These are phyloP conservation scores for Ramularia collo-cygni DNA, from an alignment of 2,329 filamentous ascomycete species.

Conservation along the genomic window DNA sequence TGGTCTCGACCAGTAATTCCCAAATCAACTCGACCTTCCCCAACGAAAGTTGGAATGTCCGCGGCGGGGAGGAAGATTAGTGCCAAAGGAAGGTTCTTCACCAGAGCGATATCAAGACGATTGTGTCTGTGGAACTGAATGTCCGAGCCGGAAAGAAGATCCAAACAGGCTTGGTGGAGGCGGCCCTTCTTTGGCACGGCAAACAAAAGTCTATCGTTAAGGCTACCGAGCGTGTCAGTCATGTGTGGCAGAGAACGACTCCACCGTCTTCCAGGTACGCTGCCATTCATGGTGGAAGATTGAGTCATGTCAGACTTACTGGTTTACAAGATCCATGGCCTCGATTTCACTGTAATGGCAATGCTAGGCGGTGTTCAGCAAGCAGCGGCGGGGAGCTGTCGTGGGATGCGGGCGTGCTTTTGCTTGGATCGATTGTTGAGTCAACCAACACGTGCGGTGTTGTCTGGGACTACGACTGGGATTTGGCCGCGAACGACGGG, in stretches of 20 bases:
- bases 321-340: slow-evolving; percentile 31
- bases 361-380: background rate
- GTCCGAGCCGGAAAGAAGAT: slow-evolving; percentile 87
- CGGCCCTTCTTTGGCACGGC: slow-evolving; percentile 99
- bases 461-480: no score
- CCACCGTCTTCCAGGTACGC: slow-evolving; percentile 12
- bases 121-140: slow-evolving; percentile 95
- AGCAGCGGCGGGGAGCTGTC: slow-evolving; percentile 2
- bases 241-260: slow-evolving; percentile 28
- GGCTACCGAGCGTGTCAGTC: slow-evolving; percentile 48
- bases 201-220: slow-evolving; percentile 89
- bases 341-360: background rate
- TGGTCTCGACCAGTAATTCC: slow-evolving; percentile 94
- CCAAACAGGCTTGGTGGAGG: slow-evolving; percentile 77
- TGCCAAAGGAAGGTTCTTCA: slow-evolving; percentile 92
- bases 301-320: slow-evolving; percentile 21
- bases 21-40: slow-evolving; percentile 85
- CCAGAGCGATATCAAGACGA: slow-evolving; percentile 91
- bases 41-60: slow-evolving; percentile 96
- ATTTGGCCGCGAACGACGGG: no score
- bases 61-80: slow-evolving; percentile 95
- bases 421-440: slow-evolving; percentile 1
- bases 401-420: slow-evolving; percentile 1
- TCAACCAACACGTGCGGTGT: slow-evolving; percentile 7
- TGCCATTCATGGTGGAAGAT: no score